Base-by-base conservation (phyloP, 768 basidiomycete species). In the Collybia mongolica region DNA sequence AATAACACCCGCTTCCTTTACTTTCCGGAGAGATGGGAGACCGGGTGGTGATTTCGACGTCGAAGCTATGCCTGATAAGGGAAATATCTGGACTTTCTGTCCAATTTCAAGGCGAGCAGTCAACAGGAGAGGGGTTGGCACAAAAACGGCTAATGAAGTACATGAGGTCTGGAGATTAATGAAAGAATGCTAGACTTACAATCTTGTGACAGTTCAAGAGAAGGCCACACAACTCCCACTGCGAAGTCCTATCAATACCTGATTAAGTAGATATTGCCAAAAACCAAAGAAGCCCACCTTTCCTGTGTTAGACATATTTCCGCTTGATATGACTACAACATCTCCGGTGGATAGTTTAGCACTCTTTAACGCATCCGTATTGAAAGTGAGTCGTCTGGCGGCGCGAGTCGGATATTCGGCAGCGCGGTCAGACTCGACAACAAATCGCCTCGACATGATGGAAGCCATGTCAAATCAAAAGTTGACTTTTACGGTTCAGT, bases 141-240 rank as follows among this genome's bases (percentile, higher is more conserved):
- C 63, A 32, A 74, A 66, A 52, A 88, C 66, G 56, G 66, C 89
- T 91, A 54, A 40, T 58, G 42, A 17, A 40, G 43, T 46, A 52
- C 42, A 32, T 32, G 32, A 32, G 32, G 11, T 32, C 32, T 32
- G 32, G 5, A 32, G 11, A 9, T 9, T 6, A 26, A 32, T 32
- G 32, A 32, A 32, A 32, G 14, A 32, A 48, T 8, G 43, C 35
- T 48, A 48, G 52, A 74, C 83, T 60, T 64, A 87, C 90, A 71
- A 53, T 82, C 78, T 45, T 73, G 74, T 22, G 81, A 62, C 48
- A 84, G 47, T 6, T 88, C 85, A 39, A 76, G 59, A 35, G 84
- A 86, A n/a, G 89, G 88, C 90, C 90, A 92, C 57, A 80, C 76
- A 40, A 83, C 69, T 5, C 90, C 90, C 46, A 90, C 71, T 11